Conservation (phyloP, 176 grass and related monocot species). For the Musa itinerans region DNA sequence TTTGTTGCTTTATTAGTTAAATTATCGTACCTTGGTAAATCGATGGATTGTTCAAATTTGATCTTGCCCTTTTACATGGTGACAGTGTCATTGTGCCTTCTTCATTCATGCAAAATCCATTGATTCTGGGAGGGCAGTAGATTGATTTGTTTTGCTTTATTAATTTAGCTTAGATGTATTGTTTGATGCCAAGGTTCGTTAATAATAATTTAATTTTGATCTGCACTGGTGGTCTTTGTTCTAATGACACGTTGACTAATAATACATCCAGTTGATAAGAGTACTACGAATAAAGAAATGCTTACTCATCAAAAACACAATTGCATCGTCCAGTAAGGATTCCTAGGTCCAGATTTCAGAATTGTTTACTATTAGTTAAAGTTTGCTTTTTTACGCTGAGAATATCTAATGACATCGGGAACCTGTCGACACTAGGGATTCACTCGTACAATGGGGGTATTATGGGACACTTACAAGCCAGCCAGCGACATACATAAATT, state of each 20-base stretch:
- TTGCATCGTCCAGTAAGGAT: not conserved
- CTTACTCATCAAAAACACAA: not conserved
- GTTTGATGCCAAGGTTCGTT: not conserved
- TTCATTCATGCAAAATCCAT: not conserved
- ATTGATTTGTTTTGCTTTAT: not conserved
- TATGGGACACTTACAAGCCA: too few species aligned
- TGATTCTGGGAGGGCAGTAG: not conserved
- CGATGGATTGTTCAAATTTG: not conserved
- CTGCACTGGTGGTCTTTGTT: not conserved
- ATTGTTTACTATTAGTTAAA: not conserved
- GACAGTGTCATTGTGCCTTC: not conserved
- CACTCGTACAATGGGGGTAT: too few species aligned
- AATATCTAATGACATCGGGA: too few species aligned
- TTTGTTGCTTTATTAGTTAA: not conserved
- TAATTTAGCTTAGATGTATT: not conserved
- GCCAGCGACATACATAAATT: too few species aligned
- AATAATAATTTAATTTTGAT: not conserved
- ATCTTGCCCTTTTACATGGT: not conserved
- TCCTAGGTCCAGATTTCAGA: not conserved
- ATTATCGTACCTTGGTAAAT: not conserved
- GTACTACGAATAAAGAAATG: not conserved
- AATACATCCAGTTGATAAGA: not conserved
- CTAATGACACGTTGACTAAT: not conserved
- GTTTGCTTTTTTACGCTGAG: not conserved
- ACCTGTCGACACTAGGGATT: too few species aligned